These are phyloP conservation scores for Pseudogymnoascus sp. DNA, from an alignment of 2,329 filamentous ascomycete species.

Conservation along the genomic window DNA sequence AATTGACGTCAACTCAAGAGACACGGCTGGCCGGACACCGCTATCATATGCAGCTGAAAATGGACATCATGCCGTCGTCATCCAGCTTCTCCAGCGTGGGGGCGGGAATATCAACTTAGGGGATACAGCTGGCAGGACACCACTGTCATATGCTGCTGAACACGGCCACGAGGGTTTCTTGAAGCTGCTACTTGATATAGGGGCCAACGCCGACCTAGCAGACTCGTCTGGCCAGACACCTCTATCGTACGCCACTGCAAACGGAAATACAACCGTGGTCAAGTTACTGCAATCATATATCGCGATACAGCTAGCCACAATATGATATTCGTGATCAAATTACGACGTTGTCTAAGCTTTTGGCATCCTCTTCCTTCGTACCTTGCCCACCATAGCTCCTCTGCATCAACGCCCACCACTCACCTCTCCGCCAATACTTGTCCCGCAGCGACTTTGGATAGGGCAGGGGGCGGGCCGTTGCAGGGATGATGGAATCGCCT, in stretches of 20 bases:
- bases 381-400: neutral
- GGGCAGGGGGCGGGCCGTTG: neutral
- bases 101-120: too few relatives aligned
- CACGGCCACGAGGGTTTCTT: neutral
- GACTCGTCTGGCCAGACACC: constrained; percentile 28
- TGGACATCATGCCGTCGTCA: neutral
- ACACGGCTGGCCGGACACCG: neutral
- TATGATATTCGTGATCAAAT: neutral
- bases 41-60: neutral
- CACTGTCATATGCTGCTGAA: neutral
- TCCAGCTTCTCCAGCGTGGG: neutral
- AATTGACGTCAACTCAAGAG: neutral
- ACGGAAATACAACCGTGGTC: neutral
- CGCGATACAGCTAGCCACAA: neutral
- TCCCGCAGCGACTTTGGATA: neutral
- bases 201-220: neutral
- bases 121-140: constrained; percentile 27
- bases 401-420: neutral
- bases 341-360: too few relatives aligned
- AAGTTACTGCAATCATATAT: neutral
- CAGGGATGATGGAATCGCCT: neutral
- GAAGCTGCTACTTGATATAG: neutral
- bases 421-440: neutral
- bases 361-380: too few relatives aligned
- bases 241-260: neutral